Evolutionary conservation across 2,329 filamentous ascomycete species (phyloP).

Genomic region (Monosporascus sp.): DNA sequence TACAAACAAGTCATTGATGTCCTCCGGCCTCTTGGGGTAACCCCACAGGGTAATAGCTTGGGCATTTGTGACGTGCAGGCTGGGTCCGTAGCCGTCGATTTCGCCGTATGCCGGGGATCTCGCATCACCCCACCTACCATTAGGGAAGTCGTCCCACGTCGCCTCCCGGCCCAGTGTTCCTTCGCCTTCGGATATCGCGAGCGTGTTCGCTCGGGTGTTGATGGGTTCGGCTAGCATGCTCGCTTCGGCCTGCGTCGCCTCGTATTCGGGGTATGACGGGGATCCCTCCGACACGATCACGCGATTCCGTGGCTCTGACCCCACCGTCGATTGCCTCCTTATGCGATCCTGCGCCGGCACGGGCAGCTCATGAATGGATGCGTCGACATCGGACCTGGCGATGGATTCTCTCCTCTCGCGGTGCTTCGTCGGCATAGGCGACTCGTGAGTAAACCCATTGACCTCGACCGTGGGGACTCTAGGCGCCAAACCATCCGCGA

Average conservation of each 20-base stretch:
- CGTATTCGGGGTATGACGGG: constrained; percentile 57
- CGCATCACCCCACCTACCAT: constrained; percentile 91
- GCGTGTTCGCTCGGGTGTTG: constrained; percentile 75
- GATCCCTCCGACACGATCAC: constrained; percentile 70
- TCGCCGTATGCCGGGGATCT: constrained; percentile 91
- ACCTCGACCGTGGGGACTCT: constrained; percentile 43
- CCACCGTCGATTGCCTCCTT: constrained; percentile 70
- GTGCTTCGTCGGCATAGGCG: constrained; percentile 28
- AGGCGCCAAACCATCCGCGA: constrained; percentile 42
- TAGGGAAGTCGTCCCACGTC: constrained; percentile 98
- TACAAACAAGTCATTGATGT: constrained; percentile 77
- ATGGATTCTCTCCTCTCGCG: constrained; percentile 63
- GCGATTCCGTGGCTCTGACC: constrained; percentile 80
- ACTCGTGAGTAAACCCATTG: constrained; percentile 39
- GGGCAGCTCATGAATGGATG: constrained; percentile 26
- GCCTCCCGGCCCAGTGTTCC: constrained; percentile 86
- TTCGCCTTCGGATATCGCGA: constrained; percentile 92
- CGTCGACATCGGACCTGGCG: constrained; percentile 49
- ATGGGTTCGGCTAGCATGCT: constrained; percentile 68
- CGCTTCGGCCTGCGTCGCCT: constrained; percentile 72
- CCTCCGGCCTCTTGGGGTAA: constrained; percentile 60
- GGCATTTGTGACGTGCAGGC: constrained; percentile 80
- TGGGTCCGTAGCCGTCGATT: constrained; percentile 98
- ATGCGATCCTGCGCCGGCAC: constrained; percentile 31
- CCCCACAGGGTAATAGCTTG: constrained; percentile 85